Base-by-base conservation (phyloP, 306 rosid species). In the Alnus rubra region DNA sequence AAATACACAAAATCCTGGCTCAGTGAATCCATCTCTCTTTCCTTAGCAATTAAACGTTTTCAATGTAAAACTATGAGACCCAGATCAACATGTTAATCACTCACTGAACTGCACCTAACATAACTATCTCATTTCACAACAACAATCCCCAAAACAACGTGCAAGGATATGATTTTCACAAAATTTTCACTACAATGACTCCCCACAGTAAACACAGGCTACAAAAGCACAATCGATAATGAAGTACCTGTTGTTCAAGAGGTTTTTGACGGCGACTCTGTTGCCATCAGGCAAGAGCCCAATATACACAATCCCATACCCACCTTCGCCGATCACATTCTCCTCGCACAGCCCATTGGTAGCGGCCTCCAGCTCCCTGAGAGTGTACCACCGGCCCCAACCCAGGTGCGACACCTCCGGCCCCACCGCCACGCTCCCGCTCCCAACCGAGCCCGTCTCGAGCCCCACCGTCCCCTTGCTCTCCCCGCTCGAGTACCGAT, bases 401-500 rank as follows among this genome's bases (percentile, higher is more conserved):
- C 99, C 99, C 6, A 96, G 93, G 79, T 96, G 99, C 62, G 98
- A 93, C 35, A 93, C 99, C 81, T 91, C 94, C 0, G 98, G 98
- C 0, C 99, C 98, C 51, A 89, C 89, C 52, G 52, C 52, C 72
- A 67, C 42, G 64, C 83, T 84, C 49, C 91, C 89, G 55, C 94
- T 85, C 51, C 90, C 88, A 14, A 53, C 58, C n/a, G 90, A 86
- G 67, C 92, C 84, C 79, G 88, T 70, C 53, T 59, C 89, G 28
- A 68, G 54, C 14, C 90, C 83, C 65, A 91, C 82, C 79, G 88
- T 69, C 55, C 89, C 82, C 58, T 82, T 78, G 53, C 97, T 92
- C 88, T 95, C 98, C 19, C 98, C 96, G 55, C 98, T 95, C 0
- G 97, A 94, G 10, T 87, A 77, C 49, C 90, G 88, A 70, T 94